Evolutionary conservation across 441 rosid species (phyloP).

Genomic region (Corymbia calophylla): DNA sequence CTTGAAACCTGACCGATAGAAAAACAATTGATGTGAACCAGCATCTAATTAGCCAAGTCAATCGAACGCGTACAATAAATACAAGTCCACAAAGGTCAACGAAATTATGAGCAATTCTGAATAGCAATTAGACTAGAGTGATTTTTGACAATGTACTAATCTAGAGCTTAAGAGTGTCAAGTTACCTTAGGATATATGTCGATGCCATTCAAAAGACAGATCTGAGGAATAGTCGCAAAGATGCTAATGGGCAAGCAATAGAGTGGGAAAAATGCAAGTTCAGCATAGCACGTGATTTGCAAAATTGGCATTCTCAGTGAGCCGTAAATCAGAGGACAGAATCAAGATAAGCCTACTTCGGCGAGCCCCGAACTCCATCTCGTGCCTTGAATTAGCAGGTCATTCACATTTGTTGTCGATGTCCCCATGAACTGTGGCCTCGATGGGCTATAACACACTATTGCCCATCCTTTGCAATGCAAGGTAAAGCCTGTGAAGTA

Average conservation of each 20-base stretch:
- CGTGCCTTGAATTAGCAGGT: slow-evolving; percentile 12
- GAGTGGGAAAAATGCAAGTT: slow-evolving; percentile 10
- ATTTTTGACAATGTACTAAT: background rate
- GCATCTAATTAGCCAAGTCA: background rate
- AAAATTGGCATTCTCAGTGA: slow-evolving; percentile 8
- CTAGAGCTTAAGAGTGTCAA: background rate
- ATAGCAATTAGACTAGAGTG: background rate
- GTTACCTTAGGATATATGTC: slow-evolving; percentile 36
- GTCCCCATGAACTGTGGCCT: slow-evolving; percentile 37
- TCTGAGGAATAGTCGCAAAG: slow-evolving; percentile 33
- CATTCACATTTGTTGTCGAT: slow-evolving; percentile 17
- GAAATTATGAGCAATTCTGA: background rate
- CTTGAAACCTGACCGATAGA: slow-evolving; percentile 7
- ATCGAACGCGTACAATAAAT: background rate
- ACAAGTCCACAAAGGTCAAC: background rate
- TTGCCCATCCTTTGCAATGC: slow-evolving; percentile 36
- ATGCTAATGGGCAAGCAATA: slow-evolving; percentile 14
- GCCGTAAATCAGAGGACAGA: slow-evolving; percentile 33
- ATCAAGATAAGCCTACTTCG: slow-evolving; percentile 21
- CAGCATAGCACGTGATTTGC: slow-evolving; percentile 7
- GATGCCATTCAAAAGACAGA: slow-evolving; percentile 29
- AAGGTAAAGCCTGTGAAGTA: slow-evolving; percentile 28
- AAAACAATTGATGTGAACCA: background rate
- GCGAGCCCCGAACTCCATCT: slow-evolving; percentile 32
- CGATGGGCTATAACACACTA: slow-evolving; percentile 16